Evolutionary conservation across 768 basidiomycete species (phyloP), one percentile per base, ranked within the genome.

Genomic region (Paxillus ammoniavirescens): DNA sequence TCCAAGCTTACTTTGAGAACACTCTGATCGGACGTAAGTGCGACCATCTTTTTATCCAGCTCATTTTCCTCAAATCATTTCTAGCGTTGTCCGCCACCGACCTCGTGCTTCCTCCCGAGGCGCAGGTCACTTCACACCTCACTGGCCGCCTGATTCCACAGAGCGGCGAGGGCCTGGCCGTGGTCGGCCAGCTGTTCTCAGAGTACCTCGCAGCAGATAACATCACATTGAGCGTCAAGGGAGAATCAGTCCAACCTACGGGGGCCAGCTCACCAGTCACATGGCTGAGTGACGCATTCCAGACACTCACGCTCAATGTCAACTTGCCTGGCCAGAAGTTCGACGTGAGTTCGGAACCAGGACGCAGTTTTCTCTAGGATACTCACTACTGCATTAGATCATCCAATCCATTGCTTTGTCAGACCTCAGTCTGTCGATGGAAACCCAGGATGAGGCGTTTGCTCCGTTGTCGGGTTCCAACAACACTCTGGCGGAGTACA

Each of bases 261-360:
- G 83, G 82, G 21, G 72, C 82, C 2, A 71, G 68, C 52, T 69
- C 68, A 18, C 72, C 80, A 0, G 82, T 89, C 13, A 65, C 68
- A 3, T 89, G 87, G 87, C 66, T 90, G 38, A 85, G 78, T 43
- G 74, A 78, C n/a, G 87, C 87, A 5, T 89, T 89, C 73, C 76
- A 83, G 69, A 82, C 84, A 5, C 69, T 89, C 31, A 76, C 79
- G 7, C 75, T 90, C 8, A 57, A 78, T 7, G 86, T 89, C 28
- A 77, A 71, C 28, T 73, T 90, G 12, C 83, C 84, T 13, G 87
- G 87, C 9, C 72, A 84, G 65, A 77, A 76, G 52, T 82, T 79
- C 56, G 64, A 76, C 42, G 82, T 79, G 51, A 61, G 75, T 59
- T 14, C 31, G 31, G 4, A 30, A 9, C 18, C 33, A 40, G 28